Base-by-base conservation (phyloP, 257 asterid species). In the Cynanchum wilfordii region DNA sequence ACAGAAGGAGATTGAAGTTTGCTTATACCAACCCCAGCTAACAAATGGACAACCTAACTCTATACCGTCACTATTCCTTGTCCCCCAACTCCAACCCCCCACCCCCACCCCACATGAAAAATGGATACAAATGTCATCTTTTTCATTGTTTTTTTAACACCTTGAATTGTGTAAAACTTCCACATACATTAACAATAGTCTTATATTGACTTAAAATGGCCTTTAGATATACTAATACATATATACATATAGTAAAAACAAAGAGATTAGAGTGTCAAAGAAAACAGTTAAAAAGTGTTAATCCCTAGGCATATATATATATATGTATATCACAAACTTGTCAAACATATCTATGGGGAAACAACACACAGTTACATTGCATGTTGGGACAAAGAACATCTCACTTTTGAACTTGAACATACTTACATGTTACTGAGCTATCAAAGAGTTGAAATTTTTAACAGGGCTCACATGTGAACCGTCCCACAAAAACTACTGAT, bases 381-480 rank as follows among this genome's bases (percentile, higher is more conserved):
- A 30, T 15, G 38, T 60, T 36, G 15, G 50, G 10, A 29, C 1
- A 45, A 73, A 50, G 50, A 49, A 8, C 40, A 73, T 51, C 65
- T 64, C 27, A 52, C 55, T 54, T 74, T 38, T 17, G 70, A 60
- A 7, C 62, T 54, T 36, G 40, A 56, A 56, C 33, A 56, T 4
- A 29, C 12, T 9, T 71, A 7, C 42, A 74, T 24, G 40, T 60
- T 52, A 62, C 51, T 11, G 15, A 17, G 50, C 69, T 19, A 20
- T 73, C 36, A 49, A 42, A 45, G 40, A 8, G 66, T 62, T 73
- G 70, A 62, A 38, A 59, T 29, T 72, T 15, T 2, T 17, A 60
- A 27, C 44, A 19, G 63, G 50, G 30, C 16, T 30, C 62, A 30
- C 70, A 73, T 62, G 76, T 62, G 40, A 58, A 58, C 9, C 30